A percentile compares a stretch with the other conserved stretches of the same genome.
Conservation (phyloP, 2,329 filamentous ascomycete genomes). For the Dendrostoma leiphaemia region DNA sequence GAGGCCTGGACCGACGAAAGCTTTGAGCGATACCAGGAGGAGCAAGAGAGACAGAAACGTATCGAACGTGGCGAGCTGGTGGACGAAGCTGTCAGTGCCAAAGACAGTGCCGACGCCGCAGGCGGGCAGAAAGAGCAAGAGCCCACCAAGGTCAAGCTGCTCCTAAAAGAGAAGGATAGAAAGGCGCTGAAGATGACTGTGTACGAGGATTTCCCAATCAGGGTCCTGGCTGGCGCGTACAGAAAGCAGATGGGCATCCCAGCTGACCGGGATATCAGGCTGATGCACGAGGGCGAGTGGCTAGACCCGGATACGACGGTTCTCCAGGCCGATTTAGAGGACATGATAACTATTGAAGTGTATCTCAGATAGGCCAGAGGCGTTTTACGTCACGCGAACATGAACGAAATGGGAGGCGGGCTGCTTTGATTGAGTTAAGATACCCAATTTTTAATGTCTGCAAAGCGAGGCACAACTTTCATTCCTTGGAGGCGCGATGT, state of each 20-base stretch:
- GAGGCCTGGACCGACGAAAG: constrained; percentile 73
- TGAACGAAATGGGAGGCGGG: no score
- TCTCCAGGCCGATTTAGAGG: constrained; percentile 67
- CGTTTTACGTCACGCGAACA: no score
- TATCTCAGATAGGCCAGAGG: constrained; percentile 51
- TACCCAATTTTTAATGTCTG: constrained; percentile 8
- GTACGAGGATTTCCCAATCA: constrained; percentile 55
- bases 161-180: constrained; percentile 51
- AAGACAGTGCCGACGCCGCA: constrained; percentile 19
- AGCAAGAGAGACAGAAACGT: constrained; percentile 46
- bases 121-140: constrained; percentile 21
- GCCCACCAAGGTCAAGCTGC: constrained; percentile 43
- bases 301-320: constrained; percentile 61
- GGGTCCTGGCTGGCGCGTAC: constrained; percentile 62
- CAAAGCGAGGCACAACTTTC: background rate
- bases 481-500: background rate
- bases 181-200: constrained; percentile 52
- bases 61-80: constrained; percentile 39
- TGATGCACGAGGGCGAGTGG: constrained; percentile 75
- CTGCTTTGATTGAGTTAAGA: background rate
- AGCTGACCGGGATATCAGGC: constrained; percentile 50
- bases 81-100: constrained; percentile 30
- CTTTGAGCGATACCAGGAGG: constrained; percentile 47
- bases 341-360: constrained; percentile 75
- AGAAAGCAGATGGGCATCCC: constrained; percentile 51